Conservation (phyloP, 2,329 filamentous ascomycete species). For the Cadophora sp. region DNA sequence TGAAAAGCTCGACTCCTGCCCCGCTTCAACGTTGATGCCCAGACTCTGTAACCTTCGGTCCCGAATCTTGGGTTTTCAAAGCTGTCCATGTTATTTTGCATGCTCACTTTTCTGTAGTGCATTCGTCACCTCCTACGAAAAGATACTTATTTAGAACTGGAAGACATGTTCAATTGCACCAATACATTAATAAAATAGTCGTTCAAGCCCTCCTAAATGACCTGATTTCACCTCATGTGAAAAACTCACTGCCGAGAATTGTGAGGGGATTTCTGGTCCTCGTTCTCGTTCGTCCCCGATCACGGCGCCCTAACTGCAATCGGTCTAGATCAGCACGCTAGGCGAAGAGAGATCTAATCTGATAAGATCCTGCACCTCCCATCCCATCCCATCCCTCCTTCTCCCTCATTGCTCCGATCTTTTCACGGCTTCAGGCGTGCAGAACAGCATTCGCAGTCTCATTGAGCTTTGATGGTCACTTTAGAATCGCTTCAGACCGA, state of each 20-base stretch:
- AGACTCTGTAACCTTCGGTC: no score
- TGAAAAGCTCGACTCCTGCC: no score
- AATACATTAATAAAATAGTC: no score
- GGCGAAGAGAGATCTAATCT: slow-evolving; percentile 8
- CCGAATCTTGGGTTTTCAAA: neutral
- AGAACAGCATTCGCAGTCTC: slow-evolving; percentile 5
- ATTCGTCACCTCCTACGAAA: no score
- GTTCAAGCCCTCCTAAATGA: neutral
- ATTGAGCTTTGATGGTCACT: slow-evolving; percentile 19
- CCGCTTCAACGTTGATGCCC: no score
- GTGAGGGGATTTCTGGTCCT: neutral
- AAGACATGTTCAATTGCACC: no score
- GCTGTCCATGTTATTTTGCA: no score
- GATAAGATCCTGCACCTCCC: slow-evolving; percentile 19
- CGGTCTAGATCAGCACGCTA: neutral
- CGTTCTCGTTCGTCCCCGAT: neutral
- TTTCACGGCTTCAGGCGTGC: slow-evolving; percentile 2
- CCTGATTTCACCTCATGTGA: neutral
- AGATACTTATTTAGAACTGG: no score
- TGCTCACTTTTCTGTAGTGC: no score
- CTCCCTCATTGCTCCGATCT: slow-evolving; percentile 8
- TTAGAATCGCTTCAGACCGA: slow-evolving; percentile 2
- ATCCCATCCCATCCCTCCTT: neutral
- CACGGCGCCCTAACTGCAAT: neutral
- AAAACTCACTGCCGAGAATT: neutral